These are phyloP conservation scores for Solanum commersonii DNA, from an alignment of 257 asterid species.

Conservation along the genomic window DNA sequence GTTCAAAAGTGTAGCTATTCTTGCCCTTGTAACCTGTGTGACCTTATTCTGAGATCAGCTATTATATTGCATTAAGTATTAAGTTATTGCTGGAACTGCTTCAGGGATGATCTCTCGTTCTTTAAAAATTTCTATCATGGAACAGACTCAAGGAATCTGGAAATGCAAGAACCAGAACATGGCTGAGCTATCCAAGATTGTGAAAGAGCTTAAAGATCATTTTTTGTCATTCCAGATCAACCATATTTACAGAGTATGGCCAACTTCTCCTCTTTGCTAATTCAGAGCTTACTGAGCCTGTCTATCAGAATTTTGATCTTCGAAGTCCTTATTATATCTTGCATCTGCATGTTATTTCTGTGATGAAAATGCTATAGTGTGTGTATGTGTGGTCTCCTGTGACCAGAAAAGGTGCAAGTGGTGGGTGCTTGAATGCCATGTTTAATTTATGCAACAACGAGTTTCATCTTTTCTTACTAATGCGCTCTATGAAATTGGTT, in stretches of 20 bases:
- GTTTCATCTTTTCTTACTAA: not conserved
- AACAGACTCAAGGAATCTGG: slow-evolving; percentile 92
- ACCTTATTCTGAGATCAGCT: not conserved
- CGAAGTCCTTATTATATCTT: not conserved
- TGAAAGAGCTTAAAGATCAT: slow-evolving; percentile 78
- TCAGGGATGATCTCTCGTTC: not conserved
- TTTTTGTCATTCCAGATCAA: slow-evolving; percentile 65
- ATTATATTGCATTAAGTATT: not conserved
- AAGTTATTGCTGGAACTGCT: not conserved
- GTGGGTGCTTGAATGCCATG: not conserved
- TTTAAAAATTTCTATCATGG: not conserved
- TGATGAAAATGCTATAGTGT: not conserved
- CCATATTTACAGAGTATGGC: slow-evolving; percentile 74
- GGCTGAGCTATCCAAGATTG: slow-evolving; percentile 91
- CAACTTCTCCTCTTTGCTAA: not conserved
- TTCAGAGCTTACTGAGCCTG: not conserved
- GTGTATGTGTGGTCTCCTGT: not conserved
- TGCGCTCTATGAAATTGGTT: not conserved
- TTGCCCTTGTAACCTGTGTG: not conserved
- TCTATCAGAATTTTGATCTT: not conserved
- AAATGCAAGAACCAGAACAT: slow-evolving; percentile 80
- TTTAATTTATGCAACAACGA: not conserved
- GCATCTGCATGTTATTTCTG: not conserved
- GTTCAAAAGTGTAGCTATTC: not conserved
- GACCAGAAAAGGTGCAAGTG: not conserved